phyloP scores from a whole-genome alignment of 495 filamentous ascomycete genomes.

The Trypethelium eluteriae region DNA sequence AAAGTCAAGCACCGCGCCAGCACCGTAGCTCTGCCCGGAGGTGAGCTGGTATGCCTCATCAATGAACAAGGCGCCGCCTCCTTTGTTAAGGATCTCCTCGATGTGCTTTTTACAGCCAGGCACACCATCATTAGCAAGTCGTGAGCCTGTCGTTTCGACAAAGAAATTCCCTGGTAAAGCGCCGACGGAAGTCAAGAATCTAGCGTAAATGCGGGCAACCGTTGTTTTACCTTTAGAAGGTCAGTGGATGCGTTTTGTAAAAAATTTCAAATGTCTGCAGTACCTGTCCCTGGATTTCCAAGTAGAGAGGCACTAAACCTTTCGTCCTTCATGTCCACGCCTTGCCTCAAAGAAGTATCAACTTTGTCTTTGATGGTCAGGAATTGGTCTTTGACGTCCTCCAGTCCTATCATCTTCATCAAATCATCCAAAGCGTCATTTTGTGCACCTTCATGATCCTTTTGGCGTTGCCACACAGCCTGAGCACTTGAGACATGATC shows the following conservation, averaged over 20 bases:
- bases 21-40: conserved; percentile 38
- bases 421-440: conserved; percentile 55
- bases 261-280: not conserved
- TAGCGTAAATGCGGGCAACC: conserved; percentile 67
- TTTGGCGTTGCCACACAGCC: conserved; percentile 54
- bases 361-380: conserved; percentile 60
- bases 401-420: conserved; percentile 66
- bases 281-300: conserved; percentile 77
- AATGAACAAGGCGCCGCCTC: conserved; percentile 62
- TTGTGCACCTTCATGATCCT: conserved; percentile 41
- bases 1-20: conserved; percentile 61
- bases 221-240: conserved; percentile 64
- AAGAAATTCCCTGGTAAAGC: conserved; percentile 44
- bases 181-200: conserved; percentile 55
- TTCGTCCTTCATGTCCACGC: conserved; percentile 47
- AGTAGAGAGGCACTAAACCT: conserved; percentile 58
- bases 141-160: conserved; percentile 60
- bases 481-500: not conserved
- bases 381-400: conserved; percentile 59
- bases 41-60: conserved; percentile 72
- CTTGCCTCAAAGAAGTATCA: conserved; percentile 53
- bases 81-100: conserved; percentile 46
- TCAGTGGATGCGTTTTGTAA: not conserved
- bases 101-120: conserved; percentile 49
- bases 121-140: conserved; percentile 58